These are phyloP conservation scores for Candida mesenterica DNA, from an alignment of 1,139 yeast species.

Conservation along the genomic window DNA sequence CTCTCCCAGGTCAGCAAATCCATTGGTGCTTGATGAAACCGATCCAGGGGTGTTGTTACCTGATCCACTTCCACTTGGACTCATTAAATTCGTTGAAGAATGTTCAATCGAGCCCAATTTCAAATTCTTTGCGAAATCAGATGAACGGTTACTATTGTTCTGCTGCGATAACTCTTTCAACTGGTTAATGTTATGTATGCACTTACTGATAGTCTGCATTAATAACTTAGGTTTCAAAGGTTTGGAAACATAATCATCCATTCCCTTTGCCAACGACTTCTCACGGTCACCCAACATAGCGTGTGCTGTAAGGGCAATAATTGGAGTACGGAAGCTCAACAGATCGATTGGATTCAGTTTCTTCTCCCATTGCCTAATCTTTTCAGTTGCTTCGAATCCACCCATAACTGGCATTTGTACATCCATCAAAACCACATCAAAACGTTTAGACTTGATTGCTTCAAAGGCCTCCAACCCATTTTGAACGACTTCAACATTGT, in stretches of 20 bases:
- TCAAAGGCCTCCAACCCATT: slow-evolving; percentile 83
- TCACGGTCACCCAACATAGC: slow-evolving; percentile 92
- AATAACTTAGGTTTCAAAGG: slow-evolving; percentile 81
- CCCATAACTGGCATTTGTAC: slow-evolving; percentile 97
- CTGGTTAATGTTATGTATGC: slow-evolving; percentile 68
- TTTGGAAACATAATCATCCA: slow-evolving; percentile 87
- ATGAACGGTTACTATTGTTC: slow-evolving; percentile 44
- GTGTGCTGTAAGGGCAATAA: slow-evolving; percentile 86
- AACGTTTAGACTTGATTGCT: slow-evolving; percentile 62
- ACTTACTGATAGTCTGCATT: slow-evolving; percentile 80
- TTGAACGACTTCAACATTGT: slow-evolving; percentile 77
- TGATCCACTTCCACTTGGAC: background rate
- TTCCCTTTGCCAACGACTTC: slow-evolving; percentile 79
- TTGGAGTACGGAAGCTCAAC: slow-evolving; percentile 67
- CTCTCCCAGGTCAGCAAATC: slow-evolving; percentile 2
- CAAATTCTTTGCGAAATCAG: slow-evolving; percentile 49
- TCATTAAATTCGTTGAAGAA: slow-evolving; percentile 16
- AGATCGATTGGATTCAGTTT: slow-evolving; percentile 74
- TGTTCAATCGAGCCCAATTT: slow-evolving; percentile 35
- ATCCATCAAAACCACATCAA: slow-evolving; percentile 87
- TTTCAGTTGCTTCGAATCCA: slow-evolving; percentile 86
- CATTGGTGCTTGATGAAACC: background rate
- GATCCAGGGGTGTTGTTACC: background rate
- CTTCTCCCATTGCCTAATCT: slow-evolving; percentile 84
- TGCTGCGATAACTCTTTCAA: slow-evolving; percentile 55